Base-by-base conservation (phyloP, 2,329 filamentous ascomycete species). In the Xylariaceae sp. region DNA sequence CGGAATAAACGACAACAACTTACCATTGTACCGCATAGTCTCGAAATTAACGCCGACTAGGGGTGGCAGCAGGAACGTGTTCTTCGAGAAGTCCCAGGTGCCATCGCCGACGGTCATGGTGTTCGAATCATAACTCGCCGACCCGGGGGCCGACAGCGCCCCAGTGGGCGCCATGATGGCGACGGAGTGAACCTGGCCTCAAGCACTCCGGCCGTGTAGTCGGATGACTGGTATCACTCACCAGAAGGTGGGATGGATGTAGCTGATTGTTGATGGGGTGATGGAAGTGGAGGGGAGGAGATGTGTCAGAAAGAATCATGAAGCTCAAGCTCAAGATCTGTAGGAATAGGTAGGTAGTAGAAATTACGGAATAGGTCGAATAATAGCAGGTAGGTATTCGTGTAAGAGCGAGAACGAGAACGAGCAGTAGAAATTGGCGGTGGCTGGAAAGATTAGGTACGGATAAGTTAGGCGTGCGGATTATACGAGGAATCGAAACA, bases 11-110 rank as follows among this genome's bases (percentile, higher is more conserved):
- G 42, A 48, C 11, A 42, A 47, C 8, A 50, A 48, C 78, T 66
- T 76, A 90, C 88, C 90, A 82, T 94, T 94, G 75, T 91, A 92
- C 71, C 82, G 85, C 86, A 90, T 92, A 4, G 89, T 92, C 53
- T 87, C 88, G 72, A 90, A 90, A 71, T 92, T 90, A 64, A 90
- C 75, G 7, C 88, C 89, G 68, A 87, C 79, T 51, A 94, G 76
- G 69, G 92, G 92, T 42, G 90, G 90, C 55, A 94, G 76, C 56
- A 94, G 76, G 71, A 93, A 94, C 15, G 83, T 86, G 70, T 92
- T 90, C 71, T 87, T 87, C 60, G 81, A 79, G 59, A 88, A 87
- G 69, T 92, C 88, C 89, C 90, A 94, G 39, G 90, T 93, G 18
- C 90, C 90, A 71, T 93, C 90, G 63, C 89, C 89, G 13, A 93